Conservation (phyloP, 192 early-diverging fungal genomes). For the Gigaspora rosea region DNA sequence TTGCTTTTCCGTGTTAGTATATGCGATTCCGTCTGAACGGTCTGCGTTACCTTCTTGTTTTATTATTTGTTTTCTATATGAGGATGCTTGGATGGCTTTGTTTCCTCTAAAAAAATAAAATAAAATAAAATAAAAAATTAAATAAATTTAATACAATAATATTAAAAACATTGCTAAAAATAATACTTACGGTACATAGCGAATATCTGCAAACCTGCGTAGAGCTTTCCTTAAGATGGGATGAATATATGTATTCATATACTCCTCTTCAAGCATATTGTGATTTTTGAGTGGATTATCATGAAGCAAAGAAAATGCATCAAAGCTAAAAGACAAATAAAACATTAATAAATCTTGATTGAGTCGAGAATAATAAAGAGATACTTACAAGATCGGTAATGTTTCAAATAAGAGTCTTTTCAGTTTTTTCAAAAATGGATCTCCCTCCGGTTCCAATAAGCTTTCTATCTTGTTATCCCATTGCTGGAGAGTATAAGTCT, state of each 20-base stretch:
- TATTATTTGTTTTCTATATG: constrained; percentile 20
- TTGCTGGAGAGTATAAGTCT: constrained; percentile 14
- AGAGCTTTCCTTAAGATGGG: constrained; percentile 25
- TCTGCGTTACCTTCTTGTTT: constrained; percentile 24
- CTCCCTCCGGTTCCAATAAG: constrained; percentile 7
- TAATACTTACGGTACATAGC: constrained; percentile 30
- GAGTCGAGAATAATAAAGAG: background rate
- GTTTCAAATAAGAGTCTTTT: constrained; percentile 28
- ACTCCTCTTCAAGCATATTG: constrained; percentile 23
- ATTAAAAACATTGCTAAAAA: constrained; percentile 4
- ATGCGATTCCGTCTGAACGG: constrained; percentile 17
- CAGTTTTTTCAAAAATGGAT: constrained; percentile 27
- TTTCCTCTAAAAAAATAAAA: constrained; percentile 23
- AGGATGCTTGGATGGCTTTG: constrained; percentile 19
- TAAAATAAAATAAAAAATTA: too few species aligned
- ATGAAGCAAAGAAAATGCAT: constrained; percentile 6
- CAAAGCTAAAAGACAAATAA: constrained; percentile 27
- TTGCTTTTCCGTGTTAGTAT: constrained; percentile 10
- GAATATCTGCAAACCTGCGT: constrained; percentile 10
- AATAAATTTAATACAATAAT: background rate
- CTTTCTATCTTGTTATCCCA: constrained; percentile 17
- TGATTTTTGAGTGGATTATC: constrained; percentile 26
- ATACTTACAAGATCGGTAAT: constrained; percentile 27
- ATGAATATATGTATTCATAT: constrained; percentile 29
- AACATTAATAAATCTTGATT: constrained; percentile 9